Percentiles rank a stretch among this genome's conserved stretches.
Evolutionary conservation across 225 moss, liverwort and hornwort genomes (phyloP).

Genomic region (Marchantia polymorpha): DNA sequence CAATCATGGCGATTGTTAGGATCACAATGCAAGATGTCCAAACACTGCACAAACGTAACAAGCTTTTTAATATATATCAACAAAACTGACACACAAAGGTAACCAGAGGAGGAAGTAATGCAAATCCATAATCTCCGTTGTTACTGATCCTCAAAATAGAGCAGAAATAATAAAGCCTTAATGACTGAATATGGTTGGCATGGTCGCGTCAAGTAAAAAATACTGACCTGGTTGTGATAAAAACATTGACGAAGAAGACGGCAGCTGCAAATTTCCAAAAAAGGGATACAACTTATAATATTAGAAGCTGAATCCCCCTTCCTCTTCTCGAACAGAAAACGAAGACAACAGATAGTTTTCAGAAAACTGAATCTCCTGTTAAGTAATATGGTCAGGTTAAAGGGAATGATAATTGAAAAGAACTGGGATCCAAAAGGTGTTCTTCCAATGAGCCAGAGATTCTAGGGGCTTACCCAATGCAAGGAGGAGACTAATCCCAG

Average conservation of each 20-base stretch:
- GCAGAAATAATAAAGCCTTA: not conserved
- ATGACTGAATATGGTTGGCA: not conserved
- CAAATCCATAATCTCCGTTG: not conserved
- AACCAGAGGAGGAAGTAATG: not conserved
- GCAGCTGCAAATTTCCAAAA: slow-evolving; percentile 34
- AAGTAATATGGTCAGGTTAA: not conserved
- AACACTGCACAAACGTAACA: slow-evolving; percentile 49
- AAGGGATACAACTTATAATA: not conserved
- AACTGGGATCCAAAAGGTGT: not conserved
- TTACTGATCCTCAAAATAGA: not conserved
- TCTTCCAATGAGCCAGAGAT: not conserved
- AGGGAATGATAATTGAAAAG: not conserved
- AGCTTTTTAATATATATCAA: not conserved
- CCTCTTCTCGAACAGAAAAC: not conserved
- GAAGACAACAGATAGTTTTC: not conserved
- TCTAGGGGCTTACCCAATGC: slow-evolving; percentile 58
- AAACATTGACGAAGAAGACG: slow-evolving; percentile 36
- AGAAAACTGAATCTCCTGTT: not conserved
- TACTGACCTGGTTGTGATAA: slow-evolving; percentile 42
- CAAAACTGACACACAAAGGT: not conserved
- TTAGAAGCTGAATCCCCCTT: not conserved
- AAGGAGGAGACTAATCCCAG: slow-evolving; percentile 64
- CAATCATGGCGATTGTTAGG: slow-evolving; percentile 84
- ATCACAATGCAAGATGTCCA: slow-evolving; percentile 70
- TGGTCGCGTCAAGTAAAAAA: not conserved